phyloP scores from a whole-genome alignment of 192 early-diverging fungal species.

The Phlyctochytrium bullatum region DNA sequence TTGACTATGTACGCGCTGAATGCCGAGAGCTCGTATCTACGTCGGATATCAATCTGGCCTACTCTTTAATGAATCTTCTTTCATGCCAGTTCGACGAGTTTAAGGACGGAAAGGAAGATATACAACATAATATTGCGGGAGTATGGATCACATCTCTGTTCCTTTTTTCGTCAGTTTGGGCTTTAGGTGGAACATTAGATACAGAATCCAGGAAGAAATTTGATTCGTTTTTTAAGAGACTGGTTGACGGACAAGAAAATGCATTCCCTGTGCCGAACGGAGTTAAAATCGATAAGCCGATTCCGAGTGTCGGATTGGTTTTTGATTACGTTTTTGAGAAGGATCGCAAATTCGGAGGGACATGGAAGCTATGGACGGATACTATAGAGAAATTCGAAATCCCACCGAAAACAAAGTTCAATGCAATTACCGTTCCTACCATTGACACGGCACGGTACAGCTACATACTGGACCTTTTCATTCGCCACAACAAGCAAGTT shows the following conservation, averaged over 20 bases:
- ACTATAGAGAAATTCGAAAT: slow-evolving; percentile 56
- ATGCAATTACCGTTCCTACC: slow-evolving; percentile 57
- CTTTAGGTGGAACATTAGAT: slow-evolving; percentile 56
- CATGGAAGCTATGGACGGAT: slow-evolving; percentile 58
- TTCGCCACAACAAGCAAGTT: slow-evolving; percentile 53
- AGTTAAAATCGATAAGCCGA: slow-evolving; percentile 54
- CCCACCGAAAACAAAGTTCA: slow-evolving; percentile 50
- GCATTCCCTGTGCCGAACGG: slow-evolving; percentile 38
- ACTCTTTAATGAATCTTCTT: slow-evolving; percentile 51
- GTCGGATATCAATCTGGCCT: slow-evolving; percentile 49
- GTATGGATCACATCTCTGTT: slow-evolving; percentile 52
- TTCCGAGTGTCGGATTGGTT: slow-evolving; percentile 43
- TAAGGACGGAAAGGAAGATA: slow-evolving; percentile 25
- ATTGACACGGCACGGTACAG: slow-evolving; percentile 55
- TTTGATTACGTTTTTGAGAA: slow-evolving; percentile 60
- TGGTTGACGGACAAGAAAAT: slow-evolving; percentile 46
- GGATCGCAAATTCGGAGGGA: slow-evolving; percentile 51
- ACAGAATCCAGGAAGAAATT: slow-evolving; percentile 53
- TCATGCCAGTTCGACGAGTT: slow-evolving; percentile 55
- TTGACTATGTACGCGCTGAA: slow-evolving; percentile 44
- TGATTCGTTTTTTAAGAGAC: slow-evolving; percentile 47
- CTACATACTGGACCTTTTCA: slow-evolving; percentile 49
- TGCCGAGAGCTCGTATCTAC: slow-evolving; percentile 52
- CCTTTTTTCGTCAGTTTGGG: slow-evolving; percentile 55
- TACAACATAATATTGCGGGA: slow-evolving; percentile 43